A percentile compares a stretch with the other conserved stretches of the same genome.
phyloP scores from a whole-genome alignment of 805 yeast genomes.

The Candida anglica region DNA sequence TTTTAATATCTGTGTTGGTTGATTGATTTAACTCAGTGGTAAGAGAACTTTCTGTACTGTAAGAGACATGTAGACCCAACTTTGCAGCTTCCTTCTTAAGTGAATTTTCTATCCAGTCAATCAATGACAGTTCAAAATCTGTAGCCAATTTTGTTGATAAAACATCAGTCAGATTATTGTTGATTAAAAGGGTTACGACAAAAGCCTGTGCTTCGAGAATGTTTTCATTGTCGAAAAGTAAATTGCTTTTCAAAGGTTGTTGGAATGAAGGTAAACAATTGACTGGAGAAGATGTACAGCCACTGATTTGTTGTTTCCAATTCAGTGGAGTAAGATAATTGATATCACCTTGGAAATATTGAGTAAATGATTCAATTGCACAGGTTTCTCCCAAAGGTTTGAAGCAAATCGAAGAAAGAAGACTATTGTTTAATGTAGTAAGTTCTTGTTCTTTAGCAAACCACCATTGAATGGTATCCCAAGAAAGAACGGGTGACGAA shows the following conservation, averaged over 20 bases:
- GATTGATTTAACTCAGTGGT: conserved; percentile 81
- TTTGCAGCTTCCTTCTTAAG: conserved; percentile 44
- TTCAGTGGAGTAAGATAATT: conserved; percentile 40
- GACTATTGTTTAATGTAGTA: conserved; percentile 22
- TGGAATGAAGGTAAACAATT: conserved; percentile 86
- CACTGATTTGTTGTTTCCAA: conserved; percentile 54
- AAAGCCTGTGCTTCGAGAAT: conserved; percentile 66
- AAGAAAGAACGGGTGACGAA: conserved; percentile 53
- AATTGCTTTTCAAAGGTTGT: conserved; percentile 74
- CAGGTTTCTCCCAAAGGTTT: conserved; percentile 79
- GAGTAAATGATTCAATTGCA: conserved; percentile 83
- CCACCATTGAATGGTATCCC: conserved; percentile 84
- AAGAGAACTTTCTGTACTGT: conserved; percentile 78
- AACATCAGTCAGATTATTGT: conserved; percentile 44
- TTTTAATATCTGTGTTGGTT: conserved; percentile 70
- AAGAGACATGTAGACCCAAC: conserved; percentile 60
- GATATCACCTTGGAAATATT: conserved; percentile 72
- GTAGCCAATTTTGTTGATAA: conserved; percentile 34
- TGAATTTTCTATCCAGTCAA: conserved; percentile 43
- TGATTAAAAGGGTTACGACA: conserved; percentile 67
- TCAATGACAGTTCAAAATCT: conserved; percentile 75
- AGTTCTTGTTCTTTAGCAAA: conserved; percentile 63
- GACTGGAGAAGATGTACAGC: conserved; percentile 79
- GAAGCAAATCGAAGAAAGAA: conserved; percentile 69
- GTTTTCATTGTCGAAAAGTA: conserved; percentile 54